Conservation (phyloP, 176 grass and related monocot genomes). For the Aegilops longissima region DNA sequence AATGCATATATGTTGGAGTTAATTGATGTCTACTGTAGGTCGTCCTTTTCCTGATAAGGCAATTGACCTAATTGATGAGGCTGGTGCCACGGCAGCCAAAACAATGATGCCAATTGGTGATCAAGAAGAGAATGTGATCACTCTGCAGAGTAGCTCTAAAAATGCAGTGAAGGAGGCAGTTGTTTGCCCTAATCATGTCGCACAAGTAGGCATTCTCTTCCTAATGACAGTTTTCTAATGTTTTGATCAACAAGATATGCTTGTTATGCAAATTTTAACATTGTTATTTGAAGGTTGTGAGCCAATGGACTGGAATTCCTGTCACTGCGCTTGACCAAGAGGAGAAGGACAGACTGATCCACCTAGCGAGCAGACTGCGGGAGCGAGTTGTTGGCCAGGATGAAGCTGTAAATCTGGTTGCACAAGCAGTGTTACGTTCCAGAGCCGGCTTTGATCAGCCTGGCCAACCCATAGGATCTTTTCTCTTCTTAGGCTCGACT, state of each 20-base stretch:
- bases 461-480: background rate
- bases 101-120: background rate
- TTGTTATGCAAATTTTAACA: background rate
- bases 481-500: background rate
- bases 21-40: background rate
- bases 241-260: background rate
- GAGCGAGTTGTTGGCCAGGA: background rate
- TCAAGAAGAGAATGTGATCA: background rate
- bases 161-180: background rate
- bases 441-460: background rate
- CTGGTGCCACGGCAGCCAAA: background rate
- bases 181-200: background rate
- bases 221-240: background rate
- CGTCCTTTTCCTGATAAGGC: conserved; percentile 74
- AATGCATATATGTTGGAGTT: background rate
- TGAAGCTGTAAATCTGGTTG: background rate
- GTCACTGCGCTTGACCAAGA: background rate
- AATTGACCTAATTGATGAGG: conserved; percentile 87
- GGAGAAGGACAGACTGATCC: background rate
- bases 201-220: background rate
- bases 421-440: background rate
- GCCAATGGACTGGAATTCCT: background rate
- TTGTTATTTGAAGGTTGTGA: background rate
- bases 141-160: background rate
- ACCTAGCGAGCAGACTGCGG: background rate